phyloP scores from a whole-genome alignment of 2,329 filamentous ascomycete genomes.

The Nothomitra cinnamomea region DNA sequence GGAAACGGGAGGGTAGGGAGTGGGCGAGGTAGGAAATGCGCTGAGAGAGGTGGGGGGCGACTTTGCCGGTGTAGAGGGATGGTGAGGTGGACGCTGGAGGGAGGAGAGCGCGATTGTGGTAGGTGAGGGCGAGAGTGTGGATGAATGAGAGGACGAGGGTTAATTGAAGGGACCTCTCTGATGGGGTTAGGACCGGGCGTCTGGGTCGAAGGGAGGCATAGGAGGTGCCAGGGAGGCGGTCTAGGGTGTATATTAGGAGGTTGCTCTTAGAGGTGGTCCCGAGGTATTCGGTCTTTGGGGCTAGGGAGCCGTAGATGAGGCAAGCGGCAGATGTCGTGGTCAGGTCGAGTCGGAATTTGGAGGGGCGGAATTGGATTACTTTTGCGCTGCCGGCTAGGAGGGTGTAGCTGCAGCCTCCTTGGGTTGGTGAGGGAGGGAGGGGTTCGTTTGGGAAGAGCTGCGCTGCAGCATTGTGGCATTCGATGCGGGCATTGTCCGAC shows the following conservation, averaged over 20 bases:
- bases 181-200: conserved; percentile 7
- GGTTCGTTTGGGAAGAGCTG: conserved; percentile 2
- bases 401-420: conserved; percentile 38
- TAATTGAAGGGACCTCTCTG: conserved; percentile 2
- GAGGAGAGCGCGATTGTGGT: neutral
- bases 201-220: conserved; percentile 19
- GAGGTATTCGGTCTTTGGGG: conserved; percentile 25
- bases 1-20: conserved; percentile 25
- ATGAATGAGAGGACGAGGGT: conserved; percentile 9
- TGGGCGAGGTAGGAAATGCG: conserved; percentile 19
- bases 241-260: conserved; percentile 27
- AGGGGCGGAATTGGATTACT: conserved; percentile 33
- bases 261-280: conserved; percentile 18
- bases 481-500: neutral
- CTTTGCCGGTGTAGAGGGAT: neutral
- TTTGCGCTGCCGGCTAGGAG: conserved; percentile 21
- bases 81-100: neutral
- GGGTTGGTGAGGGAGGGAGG: conserved; percentile 21
- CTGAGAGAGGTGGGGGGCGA: neutral
- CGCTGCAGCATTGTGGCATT: neutral
- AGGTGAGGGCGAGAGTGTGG: conserved; percentile 17
- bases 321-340: conserved; percentile 22
- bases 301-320: conserved; percentile 24
- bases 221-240: conserved; percentile 25
- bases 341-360: conserved; percentile 26